Evolutionary conservation across 306 rosid species (phyloP).

Genomic region (Psophocarpus tetragonolobus): DNA sequence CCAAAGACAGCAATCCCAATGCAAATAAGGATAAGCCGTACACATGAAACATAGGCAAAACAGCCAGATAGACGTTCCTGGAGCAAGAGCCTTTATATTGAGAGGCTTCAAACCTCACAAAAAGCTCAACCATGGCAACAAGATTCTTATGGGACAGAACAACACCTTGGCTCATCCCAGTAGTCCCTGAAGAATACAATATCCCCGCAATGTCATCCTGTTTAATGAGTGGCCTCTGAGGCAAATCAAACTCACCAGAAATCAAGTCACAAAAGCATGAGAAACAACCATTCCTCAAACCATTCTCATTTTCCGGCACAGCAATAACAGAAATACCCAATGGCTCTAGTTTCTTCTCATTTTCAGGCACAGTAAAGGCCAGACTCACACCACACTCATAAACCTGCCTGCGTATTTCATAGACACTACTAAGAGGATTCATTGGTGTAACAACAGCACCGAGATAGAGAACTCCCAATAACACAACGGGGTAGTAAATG

Average conservation of each 20-base stretch:
- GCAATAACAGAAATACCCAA: slow-evolving; percentile 52
- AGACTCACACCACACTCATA: slow-evolving; percentile 51
- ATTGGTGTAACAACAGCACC: slow-evolving; percentile 73
- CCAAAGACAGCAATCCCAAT: slow-evolving; percentile 70
- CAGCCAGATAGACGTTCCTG: slow-evolving; percentile 65
- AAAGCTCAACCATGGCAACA: slow-evolving; percentile 62
- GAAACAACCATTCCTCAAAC: slow-evolving; percentile 31
- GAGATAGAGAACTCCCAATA: slow-evolving; percentile 53
- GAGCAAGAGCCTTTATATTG: slow-evolving; percentile 51
- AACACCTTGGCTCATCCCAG: slow-evolving; percentile 84
- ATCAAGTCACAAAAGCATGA: slow-evolving; percentile 47
- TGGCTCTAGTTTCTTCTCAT: slow-evolving; percentile 39
- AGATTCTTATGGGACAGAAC: slow-evolving; percentile 66
- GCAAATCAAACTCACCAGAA: slow-evolving; percentile 39
- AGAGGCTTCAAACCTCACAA: slow-evolving; percentile 80
- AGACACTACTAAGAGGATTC: slow-evolving; percentile 64
- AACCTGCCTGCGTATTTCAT: slow-evolving; percentile 60
- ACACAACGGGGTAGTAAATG: slow-evolving; percentile 65
- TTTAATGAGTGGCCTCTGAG: slow-evolving; percentile 52
- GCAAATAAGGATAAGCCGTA: slow-evolving; percentile 67
- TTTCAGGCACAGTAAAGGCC: slow-evolving; percentile 51
- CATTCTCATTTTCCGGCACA: slow-evolving; percentile 59
- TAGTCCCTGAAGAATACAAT: slow-evolving; percentile 85
- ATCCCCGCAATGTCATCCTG: slow-evolving; percentile 80
- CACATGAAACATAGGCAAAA: slow-evolving; percentile 80